Base-by-base conservation (phyloP, 352 stramenopile genomes). In the Phytophthora lateralis region DNA sequence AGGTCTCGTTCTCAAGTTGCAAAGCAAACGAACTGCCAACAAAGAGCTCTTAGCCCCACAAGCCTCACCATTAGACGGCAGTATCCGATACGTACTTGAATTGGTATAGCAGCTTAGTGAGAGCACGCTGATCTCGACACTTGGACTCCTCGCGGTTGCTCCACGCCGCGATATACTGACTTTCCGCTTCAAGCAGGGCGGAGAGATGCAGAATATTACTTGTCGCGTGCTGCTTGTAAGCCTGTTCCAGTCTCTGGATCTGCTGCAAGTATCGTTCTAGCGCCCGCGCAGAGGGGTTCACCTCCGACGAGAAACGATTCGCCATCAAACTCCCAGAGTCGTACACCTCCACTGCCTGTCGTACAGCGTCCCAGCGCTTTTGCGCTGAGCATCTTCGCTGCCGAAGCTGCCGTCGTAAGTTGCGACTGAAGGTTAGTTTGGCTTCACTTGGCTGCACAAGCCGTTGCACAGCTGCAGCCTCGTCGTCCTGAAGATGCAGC, bases 1-100 rank as follows among this genome's bases (percentile, higher is more conserved):
- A 66, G 6, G 82, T 93, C 64, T 92, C 83, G 35, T 74, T 83
- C 48, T 85, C 71, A 5, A 92, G 63, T 45, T 95, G 80, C 9
- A 85, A 38, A 0, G 65, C 74, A 63, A 95, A 95, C 41, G 67
- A 69, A 52, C 78, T 89, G 30, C 2, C 20, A 57, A 27, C 2
- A 51, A 3, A 20, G 14, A 37, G 14, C 41, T 3, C 17, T 54
- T 51, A 63, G 43, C 20, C n/a, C 8, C 38, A 12, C n/a, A 44
- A 26, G 3, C n/a, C 7, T 6, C 37, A 43, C n/a, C 37, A 43
- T 15, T 43, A 43, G 15, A 21, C 14, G 10, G 27, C 38, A 14
- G 6, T 26, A 26, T 24, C 17, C 11, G 21, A 4, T 8, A 68
- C 56, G 26, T 49, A 86, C 80, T 78, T 80, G 60, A 88, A 63